These are phyloP conservation scores for Fraxinus floribunda DNA, from an alignment of 305 asterid genomes.

Conservation along the genomic window DNA sequence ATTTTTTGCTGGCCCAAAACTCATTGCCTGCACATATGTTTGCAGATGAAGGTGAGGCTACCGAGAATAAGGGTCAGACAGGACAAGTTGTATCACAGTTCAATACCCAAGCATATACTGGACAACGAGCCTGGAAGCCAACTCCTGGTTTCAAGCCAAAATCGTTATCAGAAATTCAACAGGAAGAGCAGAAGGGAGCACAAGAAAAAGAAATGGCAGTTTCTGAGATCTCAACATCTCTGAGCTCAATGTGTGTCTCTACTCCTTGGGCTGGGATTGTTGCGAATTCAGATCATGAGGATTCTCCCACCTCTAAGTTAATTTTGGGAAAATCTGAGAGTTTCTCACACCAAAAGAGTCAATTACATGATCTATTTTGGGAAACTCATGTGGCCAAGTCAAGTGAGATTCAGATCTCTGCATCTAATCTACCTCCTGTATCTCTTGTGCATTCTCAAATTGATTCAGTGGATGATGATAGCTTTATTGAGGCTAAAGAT, in stretches of 20 bases:
- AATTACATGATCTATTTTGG: conserved; percentile 54
- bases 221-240: conserved; percentile 45
- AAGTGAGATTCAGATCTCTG: conserved; percentile 37
- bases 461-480: conserved; percentile 41
- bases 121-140: conserved; percentile 76
- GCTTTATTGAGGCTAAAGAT: conserved; percentile 77
- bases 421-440: conserved; percentile 25
- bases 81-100: conserved; percentile 37
- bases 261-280: conserved; percentile 61
- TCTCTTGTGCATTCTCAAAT: conserved; percentile 31
- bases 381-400: conserved; percentile 36
- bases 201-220: conserved; percentile 40
- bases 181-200: conserved; percentile 80
- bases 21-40: conserved; percentile 5
- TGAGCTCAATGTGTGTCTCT: conserved; percentile 43
- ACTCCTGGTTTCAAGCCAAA: conserved; percentile 88
- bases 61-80: conserved; percentile 29
- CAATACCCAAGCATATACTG: conserved; percentile 36
- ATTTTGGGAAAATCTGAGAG: conserved; percentile 38
- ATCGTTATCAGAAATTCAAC: conserved; percentile 74
- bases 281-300: conserved; percentile 51
- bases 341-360: conserved; percentile 41
- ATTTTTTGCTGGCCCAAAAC: conserved; percentile 27
- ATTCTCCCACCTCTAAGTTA: conserved; percentile 29
- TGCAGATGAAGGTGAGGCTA: conserved; percentile 25